Percentiles rank a stretch among this genome's conserved stretches.
These are phyloP conservation scores for Lentinus polychrous DNA, from an alignment of 1,284 basidiomycete genomes.

Conservation along the genomic window DNA sequence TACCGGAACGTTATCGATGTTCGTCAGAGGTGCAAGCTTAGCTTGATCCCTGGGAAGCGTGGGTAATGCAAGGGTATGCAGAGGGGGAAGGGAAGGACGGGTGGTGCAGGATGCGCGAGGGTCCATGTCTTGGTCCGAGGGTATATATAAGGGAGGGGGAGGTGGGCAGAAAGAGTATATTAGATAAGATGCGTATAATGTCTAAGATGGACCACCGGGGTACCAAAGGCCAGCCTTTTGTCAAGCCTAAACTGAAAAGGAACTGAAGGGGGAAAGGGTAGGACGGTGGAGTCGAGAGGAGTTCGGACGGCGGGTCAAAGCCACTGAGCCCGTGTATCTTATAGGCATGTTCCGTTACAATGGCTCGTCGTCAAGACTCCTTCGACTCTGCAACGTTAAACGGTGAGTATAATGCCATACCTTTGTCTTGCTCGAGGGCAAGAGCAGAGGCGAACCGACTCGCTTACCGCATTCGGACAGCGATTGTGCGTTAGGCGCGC, in stretches of 20 bases:
- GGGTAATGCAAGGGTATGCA: background rate
- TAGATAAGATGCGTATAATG: background rate
- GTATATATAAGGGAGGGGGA: constrained; percentile 9
- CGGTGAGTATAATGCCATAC: background rate
- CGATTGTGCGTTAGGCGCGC: background rate
- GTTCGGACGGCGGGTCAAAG: constrained; percentile 14
- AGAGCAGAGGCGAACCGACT: background rate
- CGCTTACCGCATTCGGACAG: background rate
- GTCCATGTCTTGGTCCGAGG: constrained; percentile 6
- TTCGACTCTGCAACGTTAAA: background rate
- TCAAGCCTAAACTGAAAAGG: constrained; percentile 14
- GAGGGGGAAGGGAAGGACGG: constrained; percentile 9
- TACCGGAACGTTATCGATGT: constrained; percentile 1
- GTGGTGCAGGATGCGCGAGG: constrained; percentile 9
- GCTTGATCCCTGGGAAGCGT: background rate
- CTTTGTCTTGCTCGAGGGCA: background rate
- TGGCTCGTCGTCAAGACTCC: background rate
- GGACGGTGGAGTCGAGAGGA: constrained; percentile 18
- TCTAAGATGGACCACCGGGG: constrained; percentile 23
- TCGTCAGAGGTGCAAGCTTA: constrained; percentile 1
- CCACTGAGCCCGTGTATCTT: constrained; percentile 23
- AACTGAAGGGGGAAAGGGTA: constrained; percentile 20
- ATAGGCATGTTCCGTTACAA: background rate
- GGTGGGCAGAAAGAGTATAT: constrained; percentile 12
- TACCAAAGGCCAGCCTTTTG: constrained; percentile 31